Base-by-base conservation (phyloP, 2,329 filamentous ascomycete genomes). In the Aureobasidium sp. region DNA sequence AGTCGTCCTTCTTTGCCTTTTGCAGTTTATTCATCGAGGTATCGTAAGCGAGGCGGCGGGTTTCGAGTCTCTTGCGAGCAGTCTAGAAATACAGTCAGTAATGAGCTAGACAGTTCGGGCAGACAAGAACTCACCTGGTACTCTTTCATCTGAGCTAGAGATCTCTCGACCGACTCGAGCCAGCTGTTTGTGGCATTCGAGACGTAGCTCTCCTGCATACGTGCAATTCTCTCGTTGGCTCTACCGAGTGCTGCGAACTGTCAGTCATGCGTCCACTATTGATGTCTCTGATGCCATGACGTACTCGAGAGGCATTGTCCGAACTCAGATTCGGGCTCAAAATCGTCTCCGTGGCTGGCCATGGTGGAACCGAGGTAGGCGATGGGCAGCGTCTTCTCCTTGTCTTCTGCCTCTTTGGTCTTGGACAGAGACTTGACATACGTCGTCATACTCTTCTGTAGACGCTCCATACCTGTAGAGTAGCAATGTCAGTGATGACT, bases 111-210 rank as follows among this genome's bases (percentile, higher is more conserved):
- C 10, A 52, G 21, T 21, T 21, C 21, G 21, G n/a, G 21, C 32
- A 11, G 41, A 13, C 10, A 50, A 21, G 21, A 25, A 73, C 82
- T 60, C 81, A 93, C 89, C 82, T 97, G 91, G 69, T 96, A 97
- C 71, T 97, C 94, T 74, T 96, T 97, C 90, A 97, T 93, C 82
- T 96, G 94, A 39, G 90, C 87, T 58, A 96, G 76, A 30, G 89
- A 95, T 66, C 91, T 82, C 74, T 97, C 93, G 27, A 96, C 79
- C n/a, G 89, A 91, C 73, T 97, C 91, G 62, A 96, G 81, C 93
- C 93, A 97, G 72, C 84, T 88, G 37, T 85, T 83, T 16, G 89
- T 95, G 65, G 91, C 88, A 69, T 89, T 84, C 37, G 84, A 81
- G 49, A 91, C 85, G 70, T 93, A 96, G 29, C 81, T 85, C 72